A percentile compares a stretch with the other conserved stretches of the same genome.
Evolutionary conservation across 257 asterid species (phyloP).

Genomic region (Penstemon eatonii): DNA sequence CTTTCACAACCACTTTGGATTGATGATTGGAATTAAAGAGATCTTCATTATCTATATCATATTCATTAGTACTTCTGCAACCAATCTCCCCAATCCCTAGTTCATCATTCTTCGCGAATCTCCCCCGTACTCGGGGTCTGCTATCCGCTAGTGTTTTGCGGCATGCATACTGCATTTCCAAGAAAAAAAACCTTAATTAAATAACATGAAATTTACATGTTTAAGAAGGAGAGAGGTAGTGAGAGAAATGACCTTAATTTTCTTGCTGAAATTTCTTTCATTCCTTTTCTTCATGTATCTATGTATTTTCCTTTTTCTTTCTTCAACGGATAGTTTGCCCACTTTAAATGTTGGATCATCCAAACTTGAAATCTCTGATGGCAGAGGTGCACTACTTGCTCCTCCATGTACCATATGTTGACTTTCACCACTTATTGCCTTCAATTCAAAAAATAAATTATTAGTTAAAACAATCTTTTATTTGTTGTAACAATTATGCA

Average conservation of each 20-base stretch:
- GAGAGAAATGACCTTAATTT: conserved; percentile 65
- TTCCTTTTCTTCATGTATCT: conserved; percentile 86
- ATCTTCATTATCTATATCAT: conserved; percentile 53
- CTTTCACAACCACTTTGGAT: conserved; percentile 52
- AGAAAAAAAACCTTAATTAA: no score
- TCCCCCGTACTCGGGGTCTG: conserved; percentile 87
- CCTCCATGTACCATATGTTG: conserved; percentile 59
- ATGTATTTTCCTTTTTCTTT: conserved; percentile 77
- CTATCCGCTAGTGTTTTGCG: conserved; percentile 91
- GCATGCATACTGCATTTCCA: conserved; percentile 69
- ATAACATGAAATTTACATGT: neutral
- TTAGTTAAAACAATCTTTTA: neutral
- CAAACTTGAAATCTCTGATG: conserved; percentile 70
- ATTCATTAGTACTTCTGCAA: conserved; percentile 53
- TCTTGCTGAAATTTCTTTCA: conserved; percentile 89
- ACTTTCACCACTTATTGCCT: conserved; percentile 65
- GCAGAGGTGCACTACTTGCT: conserved; percentile 45
- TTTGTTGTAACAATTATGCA: no score
- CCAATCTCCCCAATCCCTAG: conserved; percentile 38
- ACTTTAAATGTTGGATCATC: conserved; percentile 68
- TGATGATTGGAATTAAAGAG: conserved; percentile 38
- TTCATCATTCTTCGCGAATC: conserved; percentile 85
- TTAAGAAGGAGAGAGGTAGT: conserved; percentile 2
- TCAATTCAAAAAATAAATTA: neutral
- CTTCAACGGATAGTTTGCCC: conserved; percentile 80